Conservation (phyloP, 441 rosid species). For the Codiaeum variegatum region DNA sequence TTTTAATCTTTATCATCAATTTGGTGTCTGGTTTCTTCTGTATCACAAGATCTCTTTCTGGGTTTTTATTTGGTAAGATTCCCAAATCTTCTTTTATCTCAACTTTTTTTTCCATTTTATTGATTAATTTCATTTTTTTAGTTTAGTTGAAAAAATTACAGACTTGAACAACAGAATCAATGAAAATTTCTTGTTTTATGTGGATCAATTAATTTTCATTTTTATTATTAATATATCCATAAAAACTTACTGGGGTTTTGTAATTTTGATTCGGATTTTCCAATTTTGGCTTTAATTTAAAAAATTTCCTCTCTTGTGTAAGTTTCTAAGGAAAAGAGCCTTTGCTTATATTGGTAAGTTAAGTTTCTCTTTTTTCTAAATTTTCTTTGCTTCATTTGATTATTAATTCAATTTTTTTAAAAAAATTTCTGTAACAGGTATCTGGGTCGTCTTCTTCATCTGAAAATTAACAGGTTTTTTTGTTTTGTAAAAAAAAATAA, state of each 20-base stretch:
- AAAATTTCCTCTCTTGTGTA: background rate
- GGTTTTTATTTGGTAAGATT: constrained; percentile 24
- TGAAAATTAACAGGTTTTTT: too few species aligned
- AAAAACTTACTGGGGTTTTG: background rate
- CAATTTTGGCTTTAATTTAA: background rate
- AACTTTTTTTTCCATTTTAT: background rate
- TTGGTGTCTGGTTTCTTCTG: constrained; percentile 4
- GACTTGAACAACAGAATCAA: background rate
- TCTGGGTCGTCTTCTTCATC: background rate
- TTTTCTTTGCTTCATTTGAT: background rate
- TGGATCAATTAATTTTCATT: background rate
- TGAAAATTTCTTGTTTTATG: background rate
- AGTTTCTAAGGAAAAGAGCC: too few species aligned
- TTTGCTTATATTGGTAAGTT: constrained; percentile 23
- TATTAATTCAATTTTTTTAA: background rate
- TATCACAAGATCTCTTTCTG: constrained; percentile 14
- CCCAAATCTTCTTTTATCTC: constrained; percentile 2
- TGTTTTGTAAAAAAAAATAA: too few species aligned
- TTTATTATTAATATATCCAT: background rate
- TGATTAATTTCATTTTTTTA: background rate
- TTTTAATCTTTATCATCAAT: constrained; percentile 1
- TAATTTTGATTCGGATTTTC: constrained; percentile 11
- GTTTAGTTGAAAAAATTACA: background rate
- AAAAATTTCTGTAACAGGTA: too few species aligned
- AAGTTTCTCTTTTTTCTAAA: constrained; percentile 5